Evolutionary conservation across 345 rosid species (phyloP).

Genomic region (Passiflora organensis): DNA sequence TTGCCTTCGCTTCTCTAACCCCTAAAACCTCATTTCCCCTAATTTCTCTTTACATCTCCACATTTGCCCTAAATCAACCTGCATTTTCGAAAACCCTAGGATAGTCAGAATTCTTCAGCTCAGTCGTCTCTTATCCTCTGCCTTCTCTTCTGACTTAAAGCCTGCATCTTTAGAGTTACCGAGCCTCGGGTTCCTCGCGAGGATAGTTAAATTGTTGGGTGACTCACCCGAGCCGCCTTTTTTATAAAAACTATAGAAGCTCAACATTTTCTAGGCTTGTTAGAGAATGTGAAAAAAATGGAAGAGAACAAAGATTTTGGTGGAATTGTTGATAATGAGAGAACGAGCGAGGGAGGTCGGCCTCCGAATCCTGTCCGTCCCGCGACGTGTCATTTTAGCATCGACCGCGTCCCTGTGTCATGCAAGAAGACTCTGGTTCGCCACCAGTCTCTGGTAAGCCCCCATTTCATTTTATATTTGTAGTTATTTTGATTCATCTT

Average conservation of each 20-base stretch:
- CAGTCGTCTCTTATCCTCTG: constrained; percentile 2
- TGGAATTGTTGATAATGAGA: constrained; percentile 38
- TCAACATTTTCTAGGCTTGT: neutral
- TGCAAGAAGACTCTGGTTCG: constrained; percentile 59
- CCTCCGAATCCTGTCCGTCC: constrained; percentile 61
- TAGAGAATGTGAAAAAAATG: constrained; percentile 48
- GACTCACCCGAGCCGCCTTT: constrained; percentile 2
- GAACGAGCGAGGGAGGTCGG: constrained; percentile 45
- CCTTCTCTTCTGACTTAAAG: neutral
- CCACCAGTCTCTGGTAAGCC: constrained; percentile 67
- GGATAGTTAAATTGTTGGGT: constrained; percentile 15
- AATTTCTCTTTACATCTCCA: neutral
- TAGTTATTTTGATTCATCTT: neutral
- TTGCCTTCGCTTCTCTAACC: no score
- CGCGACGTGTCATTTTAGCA: constrained; percentile 19
- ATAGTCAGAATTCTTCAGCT: neutral
- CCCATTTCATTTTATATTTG: neutral
- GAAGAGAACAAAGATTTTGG: constrained; percentile 43
- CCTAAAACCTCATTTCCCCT: no score
- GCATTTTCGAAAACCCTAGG: constrained; percentile 4
- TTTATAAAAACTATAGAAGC: no score
- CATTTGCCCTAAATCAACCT: no score
- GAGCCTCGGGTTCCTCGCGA: neutral
- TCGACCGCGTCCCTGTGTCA: constrained; percentile 29
- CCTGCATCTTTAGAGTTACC: neutral